Base-by-base conservation (phyloP, 1,284 basidiomycete genomes). In the Heterobasidion parviporum region DNA sequence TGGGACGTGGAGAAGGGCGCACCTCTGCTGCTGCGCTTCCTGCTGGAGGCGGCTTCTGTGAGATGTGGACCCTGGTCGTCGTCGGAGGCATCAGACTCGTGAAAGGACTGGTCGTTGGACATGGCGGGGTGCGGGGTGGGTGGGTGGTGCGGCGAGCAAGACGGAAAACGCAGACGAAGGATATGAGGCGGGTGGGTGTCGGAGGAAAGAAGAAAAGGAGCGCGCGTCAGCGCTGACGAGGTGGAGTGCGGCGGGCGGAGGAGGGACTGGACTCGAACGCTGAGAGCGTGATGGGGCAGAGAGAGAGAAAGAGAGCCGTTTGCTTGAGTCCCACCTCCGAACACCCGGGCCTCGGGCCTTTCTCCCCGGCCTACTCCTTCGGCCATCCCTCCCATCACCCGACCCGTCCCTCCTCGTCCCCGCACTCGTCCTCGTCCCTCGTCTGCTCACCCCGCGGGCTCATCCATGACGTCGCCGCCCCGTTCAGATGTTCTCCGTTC, bases 1-100 rank as follows among this genome's bases (percentile, higher is more conserved):
- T 7, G 50, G 36, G 33, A 55, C 56, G 10, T 33, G 38, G 16
- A 12, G 14, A 10, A 10, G 18, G 33, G 61, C 64, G 57, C 56
- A 83, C 86, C 87, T 74, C 86, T 77, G 62, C 83, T 87, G 59
- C 85, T 88, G 52, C 87, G 69, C 65, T 87, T 87, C 57, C 82
- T 74, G 44, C 69, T 73, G 20, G 68, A 68, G 60, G 67, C 63
- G 57, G 71, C 69, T 67, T 69, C 36, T 70, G 72, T 26, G 61
- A 32, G 53, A 14, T 26, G 15, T 6, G 32, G 9, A 26, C 66
- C 53, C 6, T 59, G 61, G 32, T 84, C 83, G 55, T 84, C 81
- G 43, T 85, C 83, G 12, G 82, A 83, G 50, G 67, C 72, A 47
- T 85, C 83, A 5, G 78, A 78, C 59, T 82, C 80, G 56, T 72